These are phyloP conservation scores for Camelina sativa DNA, from an alignment of 345 rosid genomes.

Conservation along the genomic window DNA sequence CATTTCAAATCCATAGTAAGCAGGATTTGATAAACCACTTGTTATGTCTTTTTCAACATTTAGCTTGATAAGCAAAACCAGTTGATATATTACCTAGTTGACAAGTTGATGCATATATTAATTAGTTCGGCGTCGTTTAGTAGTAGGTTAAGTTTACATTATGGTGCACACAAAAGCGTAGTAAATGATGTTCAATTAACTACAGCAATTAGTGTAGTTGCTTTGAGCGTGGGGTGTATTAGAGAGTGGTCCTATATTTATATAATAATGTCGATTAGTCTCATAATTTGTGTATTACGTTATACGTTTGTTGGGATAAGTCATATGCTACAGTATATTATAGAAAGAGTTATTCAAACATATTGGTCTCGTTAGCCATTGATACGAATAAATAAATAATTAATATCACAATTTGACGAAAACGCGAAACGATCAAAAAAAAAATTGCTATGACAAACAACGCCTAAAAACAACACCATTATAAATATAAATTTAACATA, in stretches of 20 bases:
- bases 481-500: no score
- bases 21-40: slow-evolving; percentile 17
- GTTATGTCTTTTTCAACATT: neutral
- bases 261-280: slow-evolving; percentile 21
- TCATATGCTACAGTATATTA: slow-evolving; percentile 26
- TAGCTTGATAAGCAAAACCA: slow-evolving; percentile 28
- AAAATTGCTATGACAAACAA: no score
- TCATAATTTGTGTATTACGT: slow-evolving; percentile 26
- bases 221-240: slow-evolving; percentile 36
- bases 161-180: slow-evolving; percentile 26
- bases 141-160: slow-evolving; percentile 39
- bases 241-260: slow-evolving; percentile 39
- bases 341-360: neutral
- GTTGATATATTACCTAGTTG: slow-evolving; percentile 34
- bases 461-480: no score
- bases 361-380: neutral
- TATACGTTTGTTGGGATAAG: slow-evolving; percentile 29
- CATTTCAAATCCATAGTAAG: neutral
- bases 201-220: slow-evolving; percentile 39
- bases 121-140: slow-evolving; percentile 40
- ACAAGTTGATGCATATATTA: slow-evolving; percentile 38
- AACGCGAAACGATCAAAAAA: no score
- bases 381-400: no score
- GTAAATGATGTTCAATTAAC: slow-evolving; percentile 25
- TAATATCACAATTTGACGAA: neutral